Conservation (phyloP, 2,329 filamentous ascomycete species). For the Pseudogymnoascus sp. region DNA sequence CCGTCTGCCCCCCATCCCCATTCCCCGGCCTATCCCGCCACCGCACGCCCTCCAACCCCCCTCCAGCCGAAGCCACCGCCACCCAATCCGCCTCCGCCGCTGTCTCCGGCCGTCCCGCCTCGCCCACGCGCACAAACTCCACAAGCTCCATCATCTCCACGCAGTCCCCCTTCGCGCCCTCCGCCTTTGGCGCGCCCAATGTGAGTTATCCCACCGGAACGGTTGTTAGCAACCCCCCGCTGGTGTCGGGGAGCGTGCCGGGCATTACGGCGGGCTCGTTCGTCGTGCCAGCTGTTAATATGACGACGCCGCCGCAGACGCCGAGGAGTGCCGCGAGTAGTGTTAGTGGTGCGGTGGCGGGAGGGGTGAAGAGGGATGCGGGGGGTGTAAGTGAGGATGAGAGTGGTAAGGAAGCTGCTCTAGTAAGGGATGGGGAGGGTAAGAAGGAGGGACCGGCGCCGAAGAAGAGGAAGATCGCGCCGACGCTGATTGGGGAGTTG, state of each 20-base stretch:
- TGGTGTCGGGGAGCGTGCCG: conserved; percentile 71
- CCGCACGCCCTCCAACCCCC: conserved; percentile 51
- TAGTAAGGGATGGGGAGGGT: conserved; percentile 34
- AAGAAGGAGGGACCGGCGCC: conserved; percentile 27
- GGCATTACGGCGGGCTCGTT: conserved; percentile 52
- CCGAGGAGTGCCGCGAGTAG: conserved; percentile 58
- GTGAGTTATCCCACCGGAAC: conserved; percentile 39
- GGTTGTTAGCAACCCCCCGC: conserved; percentile 69
- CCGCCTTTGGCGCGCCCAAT: conserved; percentile 31
- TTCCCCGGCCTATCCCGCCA: conserved; percentile 45
- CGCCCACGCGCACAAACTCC: conserved; percentile 80
- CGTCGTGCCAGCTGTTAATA: conserved; percentile 55
- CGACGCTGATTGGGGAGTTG: conserved; percentile 46
- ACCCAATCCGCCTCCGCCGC: conserved; percentile 51
- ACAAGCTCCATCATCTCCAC: conserved; percentile 68
- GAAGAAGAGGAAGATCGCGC: conserved; percentile 66
- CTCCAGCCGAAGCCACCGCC: conserved; percentile 51
- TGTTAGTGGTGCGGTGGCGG: conserved; percentile 41
- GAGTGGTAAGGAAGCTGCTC: conserved; percentile 38
- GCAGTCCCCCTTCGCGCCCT: conserved; percentile 34
- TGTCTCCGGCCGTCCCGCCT: conserved; percentile 56
- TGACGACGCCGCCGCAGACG: conserved; percentile 87
- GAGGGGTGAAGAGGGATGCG: conserved; percentile 50
- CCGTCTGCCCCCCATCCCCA: conserved; percentile 51
- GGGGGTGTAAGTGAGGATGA: conserved; percentile 42